Conservation (phyloP, 768 basidiomycete genomes). For the Leccinum truebloodii region DNA sequence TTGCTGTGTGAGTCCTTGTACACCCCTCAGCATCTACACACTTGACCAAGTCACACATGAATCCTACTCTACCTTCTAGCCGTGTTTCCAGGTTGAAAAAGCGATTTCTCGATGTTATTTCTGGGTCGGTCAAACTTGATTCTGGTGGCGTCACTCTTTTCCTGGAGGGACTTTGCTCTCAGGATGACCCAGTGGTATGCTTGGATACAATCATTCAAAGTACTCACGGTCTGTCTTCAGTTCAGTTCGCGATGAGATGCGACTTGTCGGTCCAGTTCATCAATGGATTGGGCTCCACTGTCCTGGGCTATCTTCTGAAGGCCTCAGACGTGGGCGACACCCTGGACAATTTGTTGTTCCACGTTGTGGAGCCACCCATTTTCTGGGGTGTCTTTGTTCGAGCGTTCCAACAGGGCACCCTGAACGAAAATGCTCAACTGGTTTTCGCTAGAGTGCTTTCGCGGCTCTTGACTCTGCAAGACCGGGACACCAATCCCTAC, state of each 20-base stretch:
- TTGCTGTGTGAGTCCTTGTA: not conserved
- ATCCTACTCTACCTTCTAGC: not conserved
- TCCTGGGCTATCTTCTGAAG: conserved; percentile 42
- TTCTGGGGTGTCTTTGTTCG: conserved; percentile 45
- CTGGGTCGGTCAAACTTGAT: conserved; percentile 30
- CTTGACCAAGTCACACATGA: conserved; percentile 1
- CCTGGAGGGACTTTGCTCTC: conserved; percentile 47
- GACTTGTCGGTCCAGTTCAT: conserved; percentile 41
- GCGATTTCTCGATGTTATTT: conserved; percentile 34
- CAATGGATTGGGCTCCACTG: conserved; percentile 39
- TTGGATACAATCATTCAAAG: conserved; percentile 39
- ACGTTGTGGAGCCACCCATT: conserved; percentile 50
- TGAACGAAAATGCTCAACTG: conserved; percentile 37
- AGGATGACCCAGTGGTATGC: conserved; percentile 40
- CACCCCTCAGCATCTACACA: not conserved
- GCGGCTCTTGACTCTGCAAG: conserved; percentile 43
- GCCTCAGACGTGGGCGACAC: conserved; percentile 43
- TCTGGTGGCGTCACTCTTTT: conserved; percentile 33
- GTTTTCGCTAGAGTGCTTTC: conserved; percentile 50
- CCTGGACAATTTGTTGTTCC: conserved; percentile 40
- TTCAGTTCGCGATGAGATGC: conserved; percentile 42
- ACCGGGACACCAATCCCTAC: conserved; percentile 36
- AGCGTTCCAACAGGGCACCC: conserved; percentile 33
- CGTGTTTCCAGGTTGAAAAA: conserved; percentile 32
- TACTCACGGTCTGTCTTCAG: conserved; percentile 36